These are phyloP conservation scores for Phoma sp. DNA, from an alignment of 2,329 filamentous ascomycete genomes.

Conservation along the genomic window DNA sequence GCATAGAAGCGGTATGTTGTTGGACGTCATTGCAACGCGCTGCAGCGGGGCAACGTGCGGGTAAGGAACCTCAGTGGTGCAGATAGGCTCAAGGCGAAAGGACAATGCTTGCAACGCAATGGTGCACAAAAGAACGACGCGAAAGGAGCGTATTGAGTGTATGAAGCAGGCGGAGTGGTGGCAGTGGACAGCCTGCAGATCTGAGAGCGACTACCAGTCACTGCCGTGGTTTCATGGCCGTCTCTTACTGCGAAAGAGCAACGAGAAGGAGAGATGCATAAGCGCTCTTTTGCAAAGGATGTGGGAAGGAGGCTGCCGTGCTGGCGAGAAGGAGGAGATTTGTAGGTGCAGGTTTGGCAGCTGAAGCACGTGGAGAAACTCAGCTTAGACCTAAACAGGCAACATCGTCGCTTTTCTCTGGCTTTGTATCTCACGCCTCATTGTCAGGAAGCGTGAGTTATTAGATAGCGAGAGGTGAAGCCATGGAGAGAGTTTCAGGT, in stretches of 20 bases:
- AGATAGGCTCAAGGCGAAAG: conserved; percentile 29
- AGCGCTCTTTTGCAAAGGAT: conserved; percentile 15
- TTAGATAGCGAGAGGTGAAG: conserved; percentile 70
- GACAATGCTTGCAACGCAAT: conserved; percentile 37
- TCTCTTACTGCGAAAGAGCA: conserved; percentile 13
- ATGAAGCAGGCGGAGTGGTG: conserved; percentile 42
- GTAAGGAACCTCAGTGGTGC: conserved; percentile 36
- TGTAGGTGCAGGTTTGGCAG: conserved; percentile 38
- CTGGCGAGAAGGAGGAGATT: conserved; percentile 30
- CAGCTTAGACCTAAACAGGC: conserved; percentile 34
- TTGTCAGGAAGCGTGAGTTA: conserved; percentile 62
- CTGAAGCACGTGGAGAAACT: conserved; percentile 39
- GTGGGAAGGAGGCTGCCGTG: conserved; percentile 31
- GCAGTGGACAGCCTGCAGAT: conserved; percentile 32
- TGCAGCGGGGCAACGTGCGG: conserved; percentile 7
- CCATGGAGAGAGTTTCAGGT: not conserved
- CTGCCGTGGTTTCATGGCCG: conserved; percentile 30
- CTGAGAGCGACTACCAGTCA: conserved; percentile 34
- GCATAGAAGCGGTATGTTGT: conserved; percentile 74
- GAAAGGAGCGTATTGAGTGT: conserved; percentile 47
- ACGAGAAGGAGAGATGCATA: conserved; percentile 13
- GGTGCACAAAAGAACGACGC: conserved; percentile 31
- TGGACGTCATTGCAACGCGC: conserved; percentile 45
- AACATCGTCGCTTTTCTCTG: conserved; percentile 64
- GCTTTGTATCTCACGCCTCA: conserved; percentile 74